Percentiles rank a stretch among this genome's conserved stretches.
Conservation (phyloP, 305 asterid genomes). For the Withania somnifera region DNA sequence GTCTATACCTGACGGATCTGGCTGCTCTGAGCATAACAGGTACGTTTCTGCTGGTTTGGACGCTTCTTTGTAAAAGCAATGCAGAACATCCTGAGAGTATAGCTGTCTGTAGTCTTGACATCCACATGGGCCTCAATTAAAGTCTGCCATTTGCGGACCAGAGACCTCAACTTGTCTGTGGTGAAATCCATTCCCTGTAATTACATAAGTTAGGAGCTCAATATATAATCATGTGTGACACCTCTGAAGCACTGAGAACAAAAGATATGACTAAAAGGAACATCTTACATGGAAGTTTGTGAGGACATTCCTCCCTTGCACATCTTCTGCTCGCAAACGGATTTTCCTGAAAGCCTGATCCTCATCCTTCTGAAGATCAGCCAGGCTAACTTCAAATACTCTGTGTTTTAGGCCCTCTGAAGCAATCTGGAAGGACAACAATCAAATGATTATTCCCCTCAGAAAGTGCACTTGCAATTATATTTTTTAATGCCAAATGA, state of each 20-base stretch:
- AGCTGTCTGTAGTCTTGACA: slow-evolving; percentile 79
- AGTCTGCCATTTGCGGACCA: slow-evolving; percentile 81
- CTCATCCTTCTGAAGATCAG: slow-evolving; percentile 81
- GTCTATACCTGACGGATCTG: slow-evolving; percentile 66
- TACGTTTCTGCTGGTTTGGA: slow-evolving; percentile 75
- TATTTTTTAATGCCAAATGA: background rate
- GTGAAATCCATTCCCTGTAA: slow-evolving; percentile 83
- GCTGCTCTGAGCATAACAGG: slow-evolving; percentile 85
- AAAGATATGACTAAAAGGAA: background rate
- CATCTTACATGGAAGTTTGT: slow-evolving; percentile 82
- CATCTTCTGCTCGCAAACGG: slow-evolving; percentile 80
- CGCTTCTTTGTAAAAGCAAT: slow-evolving; percentile 93
- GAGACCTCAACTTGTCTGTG: slow-evolving; percentile 75
- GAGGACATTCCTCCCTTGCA: slow-evolving; percentile 81
- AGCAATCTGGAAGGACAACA: slow-evolving; percentile 43
- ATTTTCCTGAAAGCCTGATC: slow-evolving; percentile 80
- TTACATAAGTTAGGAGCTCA: background rate
- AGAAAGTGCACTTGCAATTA: background rate
- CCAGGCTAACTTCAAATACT: slow-evolving; percentile 79
- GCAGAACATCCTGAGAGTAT: slow-evolving; percentile 67
- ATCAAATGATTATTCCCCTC: background rate
- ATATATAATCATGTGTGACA: background rate
- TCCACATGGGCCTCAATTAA: slow-evolving; percentile 89
- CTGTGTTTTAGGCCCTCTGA: slow-evolving; percentile 93
- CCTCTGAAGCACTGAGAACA: background rate